Conservation (phyloP, 768 basidiomycete genomes). For the Rhizopogon vulgaris region DNA sequence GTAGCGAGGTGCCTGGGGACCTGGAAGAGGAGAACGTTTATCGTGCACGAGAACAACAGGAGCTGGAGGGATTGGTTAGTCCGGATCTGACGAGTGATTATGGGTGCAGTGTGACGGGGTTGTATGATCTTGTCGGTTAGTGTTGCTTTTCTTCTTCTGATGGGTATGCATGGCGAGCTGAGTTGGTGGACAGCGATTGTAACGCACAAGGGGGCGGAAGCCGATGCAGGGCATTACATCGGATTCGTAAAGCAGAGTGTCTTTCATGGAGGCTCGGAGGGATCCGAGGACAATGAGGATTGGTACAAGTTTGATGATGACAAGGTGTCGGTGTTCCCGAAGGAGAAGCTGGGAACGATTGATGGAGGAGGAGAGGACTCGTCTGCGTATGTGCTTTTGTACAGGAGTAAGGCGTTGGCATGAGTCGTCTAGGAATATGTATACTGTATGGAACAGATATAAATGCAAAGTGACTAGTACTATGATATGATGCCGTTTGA, state of each 20-base stretch:
- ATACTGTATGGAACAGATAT: not conserved
- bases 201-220: constrained; percentile 94
- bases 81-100: constrained; percentile 58
- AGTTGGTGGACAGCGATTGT: constrained; percentile 64
- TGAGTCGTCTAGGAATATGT: constrained; percentile 10
- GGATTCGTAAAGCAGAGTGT: constrained; percentile 81
- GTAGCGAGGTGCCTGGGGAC: constrained; percentile 18
- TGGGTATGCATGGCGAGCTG: not conserved
- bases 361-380: constrained; percentile 94
- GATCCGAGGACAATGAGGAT: constrained; percentile 60
- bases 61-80: constrained; percentile 60
- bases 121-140: constrained; percentile 91
- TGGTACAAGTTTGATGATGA: constrained; percentile 99
- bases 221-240: constrained; percentile 95
- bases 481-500: constrained; percentile 20
- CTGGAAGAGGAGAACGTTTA: constrained; percentile 62
- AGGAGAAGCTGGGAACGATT: constrained; percentile 76
- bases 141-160: constrained; percentile 7
- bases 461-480: not conserved
- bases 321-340: constrained; percentile 80
- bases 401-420: constrained; percentile 55
- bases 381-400: constrained; percentile 84
- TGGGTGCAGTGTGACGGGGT: constrained; percentile 69
- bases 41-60: constrained; percentile 56
- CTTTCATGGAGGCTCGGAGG: constrained; percentile 34